Conservation (phyloP, 2,329 filamentous ascomycete species). For the Trichoderma sp. region DNA sequence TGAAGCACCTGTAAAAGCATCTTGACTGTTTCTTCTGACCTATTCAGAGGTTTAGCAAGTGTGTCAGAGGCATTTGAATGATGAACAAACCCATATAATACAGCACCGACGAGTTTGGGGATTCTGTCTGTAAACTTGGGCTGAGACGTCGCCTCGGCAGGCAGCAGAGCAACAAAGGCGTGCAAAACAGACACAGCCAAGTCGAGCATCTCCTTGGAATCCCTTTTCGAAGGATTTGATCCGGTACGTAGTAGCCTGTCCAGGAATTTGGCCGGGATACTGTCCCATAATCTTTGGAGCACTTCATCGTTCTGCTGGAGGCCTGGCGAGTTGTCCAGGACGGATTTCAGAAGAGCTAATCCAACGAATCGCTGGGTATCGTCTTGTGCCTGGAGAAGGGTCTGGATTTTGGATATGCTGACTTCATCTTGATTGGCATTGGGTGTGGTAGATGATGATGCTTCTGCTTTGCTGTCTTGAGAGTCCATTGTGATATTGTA, state of each 20-base stretch:
- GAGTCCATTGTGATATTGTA: conserved; percentile 5
- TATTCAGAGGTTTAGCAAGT: conserved; percentile 27
- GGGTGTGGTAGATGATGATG: conserved; percentile 1
- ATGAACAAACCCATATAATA: conserved; percentile 47
- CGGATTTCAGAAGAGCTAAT: conserved; percentile 62
- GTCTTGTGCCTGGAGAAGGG: conserved; percentile 57
- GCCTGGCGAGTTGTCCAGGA: conserved; percentile 59
- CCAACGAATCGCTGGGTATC: conserved; percentile 69
- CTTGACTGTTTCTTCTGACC: conserved; percentile 51
- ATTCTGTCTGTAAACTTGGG: conserved; percentile 52
- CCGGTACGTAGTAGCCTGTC: conserved; percentile 61
- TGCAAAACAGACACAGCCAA: conserved; percentile 62
- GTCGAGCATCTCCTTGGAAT: conserved; percentile 60
- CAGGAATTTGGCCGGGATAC: conserved; percentile 61
- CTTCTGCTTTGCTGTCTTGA: background rate
- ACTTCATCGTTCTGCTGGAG: conserved; percentile 47
- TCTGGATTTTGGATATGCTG: conserved; percentile 48
- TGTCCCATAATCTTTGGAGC: conserved; percentile 55
- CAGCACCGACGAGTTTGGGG: conserved; percentile 50
- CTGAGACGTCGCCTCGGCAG: conserved; percentile 45
- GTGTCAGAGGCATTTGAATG: background rate
- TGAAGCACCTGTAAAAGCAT: conserved; percentile 58
- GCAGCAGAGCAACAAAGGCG: conserved; percentile 58
- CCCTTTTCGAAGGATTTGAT: conserved; percentile 39
- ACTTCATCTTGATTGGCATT: conserved; percentile 22